phyloP scores from a whole-genome alignment of 1,284 basidiomycete species.

The Ustilago sp. region DNA sequence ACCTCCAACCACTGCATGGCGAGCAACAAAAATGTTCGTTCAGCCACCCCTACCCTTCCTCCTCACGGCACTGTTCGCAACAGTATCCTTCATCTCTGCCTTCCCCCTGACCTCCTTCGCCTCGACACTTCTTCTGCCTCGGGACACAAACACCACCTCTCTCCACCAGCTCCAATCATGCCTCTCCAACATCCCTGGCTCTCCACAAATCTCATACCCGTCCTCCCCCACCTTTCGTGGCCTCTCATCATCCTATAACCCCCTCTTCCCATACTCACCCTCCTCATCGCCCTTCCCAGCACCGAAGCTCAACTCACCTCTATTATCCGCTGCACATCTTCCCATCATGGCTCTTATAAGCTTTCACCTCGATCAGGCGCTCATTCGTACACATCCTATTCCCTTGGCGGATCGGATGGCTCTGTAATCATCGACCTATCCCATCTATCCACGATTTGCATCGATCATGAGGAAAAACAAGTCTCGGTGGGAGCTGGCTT shows the following conservation, averaged over 20 bases:
- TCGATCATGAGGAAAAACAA: constrained; percentile 70
- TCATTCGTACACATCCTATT: constrained; percentile 73
- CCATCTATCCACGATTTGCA: constrained; percentile 71
- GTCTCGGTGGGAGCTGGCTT: constrained; percentile 49
- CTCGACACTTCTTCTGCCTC: neutral
- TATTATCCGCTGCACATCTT: constrained; percentile 71
- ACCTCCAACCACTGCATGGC: no score
- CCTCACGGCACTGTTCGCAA: no score
- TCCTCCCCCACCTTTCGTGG: neutral
- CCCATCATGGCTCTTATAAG: constrained; percentile 70
- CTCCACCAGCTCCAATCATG: constrained; percentile 17
- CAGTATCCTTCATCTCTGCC: neutral
- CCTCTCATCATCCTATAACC: constrained; percentile 38
- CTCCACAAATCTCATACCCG: constrained; percentile 16
- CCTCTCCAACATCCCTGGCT: constrained; percentile 23
- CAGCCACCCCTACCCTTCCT: no score
- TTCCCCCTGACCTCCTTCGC: constrained; percentile 17
- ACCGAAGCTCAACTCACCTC: constrained; percentile 71
- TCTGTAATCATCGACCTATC: constrained; percentile 75
- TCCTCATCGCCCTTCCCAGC: constrained; percentile 72
- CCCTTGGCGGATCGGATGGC: constrained; percentile 72
- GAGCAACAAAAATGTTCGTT: no score
- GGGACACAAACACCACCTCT: neutral
- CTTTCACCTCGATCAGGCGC: constrained; percentile 74
- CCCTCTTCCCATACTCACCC: constrained; percentile 62